Evolutionary conservation across 139 green algal genomes (phyloP).

Genomic region (Chlorella sp.): DNA sequence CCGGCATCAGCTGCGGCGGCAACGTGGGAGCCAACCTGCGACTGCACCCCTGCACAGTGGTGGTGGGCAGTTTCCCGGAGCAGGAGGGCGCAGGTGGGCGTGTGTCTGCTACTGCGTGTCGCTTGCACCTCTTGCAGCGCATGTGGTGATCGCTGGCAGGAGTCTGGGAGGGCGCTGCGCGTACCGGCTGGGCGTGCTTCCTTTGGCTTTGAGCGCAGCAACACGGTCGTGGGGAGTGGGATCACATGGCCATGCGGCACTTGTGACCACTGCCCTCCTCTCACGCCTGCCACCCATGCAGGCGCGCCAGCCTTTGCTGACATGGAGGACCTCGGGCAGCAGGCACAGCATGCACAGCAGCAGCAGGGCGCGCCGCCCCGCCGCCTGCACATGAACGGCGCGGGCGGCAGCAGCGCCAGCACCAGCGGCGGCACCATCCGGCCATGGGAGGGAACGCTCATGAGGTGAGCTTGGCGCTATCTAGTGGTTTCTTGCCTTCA

Average conservation of each 20-base stretch:
- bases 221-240: too few species aligned
- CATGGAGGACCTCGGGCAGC: conserved; percentile 9
- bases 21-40: conserved; percentile 60
- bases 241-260: too few species aligned
- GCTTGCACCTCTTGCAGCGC: too few species aligned
- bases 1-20: conserved; percentile 48
- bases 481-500: too few species aligned
- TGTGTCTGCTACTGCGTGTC: too few species aligned
- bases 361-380: not conserved
- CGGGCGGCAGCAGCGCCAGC: not conserved
- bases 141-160: too few species aligned
- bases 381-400: not conserved
- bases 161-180: too few species aligned
- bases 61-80: conserved; percentile 46
- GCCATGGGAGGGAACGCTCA: conserved; percentile 57
- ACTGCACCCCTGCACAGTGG: conserved; percentile 59
- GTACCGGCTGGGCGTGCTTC: too few species aligned
- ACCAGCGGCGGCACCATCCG: conserved; percentile 18
- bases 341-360: not conserved
- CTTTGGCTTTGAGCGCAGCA: too few species aligned
- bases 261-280: too few species aligned
- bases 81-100: not conserved
- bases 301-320: not conserved
- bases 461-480: conserved; percentile 33
- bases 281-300: not conserved